Base-by-base conservation (phyloP, 2,329 filamentous ascomycete species). In the Fusarium denticulatum region DNA sequence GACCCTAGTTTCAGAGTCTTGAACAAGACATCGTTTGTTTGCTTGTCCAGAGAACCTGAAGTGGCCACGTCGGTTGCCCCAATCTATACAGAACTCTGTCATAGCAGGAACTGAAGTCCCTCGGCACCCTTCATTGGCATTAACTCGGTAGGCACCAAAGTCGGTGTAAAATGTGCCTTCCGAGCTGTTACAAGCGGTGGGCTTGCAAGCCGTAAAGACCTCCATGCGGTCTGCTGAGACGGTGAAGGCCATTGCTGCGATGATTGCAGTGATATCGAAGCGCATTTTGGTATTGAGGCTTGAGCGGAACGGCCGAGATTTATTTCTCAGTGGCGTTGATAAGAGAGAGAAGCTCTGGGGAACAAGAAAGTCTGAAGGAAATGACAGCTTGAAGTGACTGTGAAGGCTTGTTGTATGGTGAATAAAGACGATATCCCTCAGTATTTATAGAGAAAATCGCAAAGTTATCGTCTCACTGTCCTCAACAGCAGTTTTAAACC, bases 1-100 rank as follows among this genome's bases (percentile, higher is more conserved):
- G 24, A 28, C 24, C 43, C 0, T 46, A 0, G 1, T 28, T 7
- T 28, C 12, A 12, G 43, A 46, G 18, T 46, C 43, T 22, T 46
- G 24, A 10, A 46, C 43, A 0, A 28, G 43, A 1, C 24, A 46
- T 10, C 24, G 12, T 12, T 46, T 46, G 0, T 26, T 46, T 0
- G 7, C 18, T 5, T 46, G 18, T 46, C 43, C 43, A 3, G 18
- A 46, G 12, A 46, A 28, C 5, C 43, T 14, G 1, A 46, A 46
- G 5, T 28, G 24, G 18, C 24, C 43, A 8, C 18, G 24, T 14
- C 24, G 7, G 24, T 28, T 46, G 43, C 18, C 12, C 24, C 24
- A 46, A 12, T 46, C 43, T 3, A 46, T 46, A 9, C 24, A 28
- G 24, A 46, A 46, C 6, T 46, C 24, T 14, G 8, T 46, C 24